These are phyloP conservation scores for Bipolaris gigantea DNA, from an alignment of 2,329 filamentous ascomycete species.

Conservation along the genomic window DNA sequence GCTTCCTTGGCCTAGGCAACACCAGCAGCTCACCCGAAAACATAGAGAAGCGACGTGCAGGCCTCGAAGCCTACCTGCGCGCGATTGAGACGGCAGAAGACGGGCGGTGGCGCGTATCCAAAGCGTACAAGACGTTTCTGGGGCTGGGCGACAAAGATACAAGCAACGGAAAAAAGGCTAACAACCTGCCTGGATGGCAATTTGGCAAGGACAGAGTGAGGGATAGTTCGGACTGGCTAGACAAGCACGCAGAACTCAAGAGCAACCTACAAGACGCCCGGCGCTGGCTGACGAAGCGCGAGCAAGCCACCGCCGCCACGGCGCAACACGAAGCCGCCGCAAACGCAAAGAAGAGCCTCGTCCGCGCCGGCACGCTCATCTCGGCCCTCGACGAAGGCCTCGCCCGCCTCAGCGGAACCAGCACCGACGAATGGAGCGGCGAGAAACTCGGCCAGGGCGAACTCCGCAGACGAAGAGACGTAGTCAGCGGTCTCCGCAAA, in stretches of 20 bases:
- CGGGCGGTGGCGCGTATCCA: conserved; percentile 72
- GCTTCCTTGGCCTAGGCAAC: conserved; percentile 48
- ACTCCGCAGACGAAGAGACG: conserved; percentile 68
- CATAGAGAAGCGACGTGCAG: conserved; percentile 68
- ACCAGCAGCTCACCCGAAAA: conserved; percentile 70
- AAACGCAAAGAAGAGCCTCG: conserved; percentile 72
- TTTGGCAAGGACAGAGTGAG: conserved; percentile 51
- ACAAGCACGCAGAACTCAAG: conserved; percentile 75
- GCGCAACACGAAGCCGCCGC: conserved; percentile 69
- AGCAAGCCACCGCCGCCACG: conserved; percentile 62
- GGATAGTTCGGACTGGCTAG: conserved; percentile 66
- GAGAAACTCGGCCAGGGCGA: conserved; percentile 72
- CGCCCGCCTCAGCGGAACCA: conserved; percentile 39
- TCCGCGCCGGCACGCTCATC: conserved; percentile 68
- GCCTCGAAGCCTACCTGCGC: conserved; percentile 71
- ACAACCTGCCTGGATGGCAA: conserved; percentile 38
- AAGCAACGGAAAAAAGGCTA: conserved; percentile 22
- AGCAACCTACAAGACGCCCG: conserved; percentile 68
- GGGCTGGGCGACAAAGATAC: conserved; percentile 54
- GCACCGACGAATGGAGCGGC: conserved; percentile 44
- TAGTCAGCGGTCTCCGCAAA: conserved; percentile 69
- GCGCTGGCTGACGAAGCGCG: conserved; percentile 66
- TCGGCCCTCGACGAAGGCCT: conserved; percentile 68
- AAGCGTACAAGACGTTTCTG: conserved; percentile 72
- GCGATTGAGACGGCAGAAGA: conserved; percentile 74